phyloP scores from a whole-genome alignment of 2,329 filamentous ascomycete species.

The Claviceps fusiformis region DNA sequence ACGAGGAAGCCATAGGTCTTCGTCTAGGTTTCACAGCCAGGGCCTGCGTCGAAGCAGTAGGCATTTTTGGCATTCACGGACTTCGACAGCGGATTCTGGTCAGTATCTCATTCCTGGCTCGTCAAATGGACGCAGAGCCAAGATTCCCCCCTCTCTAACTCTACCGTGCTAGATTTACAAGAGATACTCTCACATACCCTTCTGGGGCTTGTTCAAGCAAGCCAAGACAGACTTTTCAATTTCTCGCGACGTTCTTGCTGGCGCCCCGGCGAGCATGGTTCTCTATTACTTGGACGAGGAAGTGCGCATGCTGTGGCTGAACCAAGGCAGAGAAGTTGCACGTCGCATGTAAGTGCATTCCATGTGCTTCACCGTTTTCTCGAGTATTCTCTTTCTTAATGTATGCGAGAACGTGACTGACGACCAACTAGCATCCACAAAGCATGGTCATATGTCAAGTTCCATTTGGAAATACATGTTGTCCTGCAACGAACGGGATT shows the following conservation, averaged over 20 bases:
- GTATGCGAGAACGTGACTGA: conserved; percentile 5
- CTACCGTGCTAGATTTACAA: conserved; percentile 33
- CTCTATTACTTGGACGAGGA: conserved; percentile 16
- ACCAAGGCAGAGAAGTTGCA: conserved; percentile 9
- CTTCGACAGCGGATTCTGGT: conserved; percentile 42
- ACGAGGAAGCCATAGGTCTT: conserved; percentile 34
- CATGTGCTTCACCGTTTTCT: neutral
- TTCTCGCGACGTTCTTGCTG: conserved; percentile 18
- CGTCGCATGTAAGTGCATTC: conserved; percentile 16
- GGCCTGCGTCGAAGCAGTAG: conserved; percentile 25
- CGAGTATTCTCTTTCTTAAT: too few relatives aligned
- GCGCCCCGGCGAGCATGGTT: conserved; percentile 18
- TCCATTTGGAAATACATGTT: conserved; percentile 39
- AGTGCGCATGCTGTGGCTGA: conserved; percentile 14
- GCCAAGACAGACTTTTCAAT: conserved; percentile 17
- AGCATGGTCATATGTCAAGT: conserved; percentile 28
- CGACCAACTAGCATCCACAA: conserved; percentile 14
- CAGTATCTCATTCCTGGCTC: conserved; percentile 6
- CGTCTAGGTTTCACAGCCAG: conserved; percentile 21
- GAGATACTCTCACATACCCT: conserved; percentile 33
- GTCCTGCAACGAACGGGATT: conserved; percentile 39
- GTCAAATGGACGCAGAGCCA: neutral
- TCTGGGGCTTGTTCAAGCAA: conserved; percentile 27
- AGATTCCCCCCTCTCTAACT: neutral
- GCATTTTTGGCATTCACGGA: conserved; percentile 38